Evolutionary conservation across 257 asterid genomes (phyloP), one percentile per base, ranked within the genome.

Genomic region (Capsicum rhomboideum): DNA sequence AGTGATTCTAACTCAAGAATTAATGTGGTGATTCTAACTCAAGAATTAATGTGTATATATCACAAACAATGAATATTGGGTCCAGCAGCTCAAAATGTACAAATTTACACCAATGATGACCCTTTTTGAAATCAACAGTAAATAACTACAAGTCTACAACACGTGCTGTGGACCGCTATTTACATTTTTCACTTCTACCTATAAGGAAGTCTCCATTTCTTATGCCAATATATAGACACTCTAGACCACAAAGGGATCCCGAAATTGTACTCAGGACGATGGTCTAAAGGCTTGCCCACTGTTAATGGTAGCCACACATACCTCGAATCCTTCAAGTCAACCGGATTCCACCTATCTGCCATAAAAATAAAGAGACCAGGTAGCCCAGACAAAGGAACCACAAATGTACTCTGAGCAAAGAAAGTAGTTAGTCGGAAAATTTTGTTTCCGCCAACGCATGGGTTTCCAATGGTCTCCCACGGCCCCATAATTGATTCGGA

Each of bases 301-400:
- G 87, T 93, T 83, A 97, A 69, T 2, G 98, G 99, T 87, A 97
- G 56, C 99, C 99, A 97, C 1, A 97, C 91, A 12, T 97, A 97
- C 77, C 99, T 91, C 44, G 99, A 95, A 86, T 97, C 97, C 85
- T 96, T 89, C 88, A 97, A 88, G 87, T 95, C 97, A 4, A 95
- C 95, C 0, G 97, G 98, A 84, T 91, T 94, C 99, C 99, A 97
- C 14, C 99, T 82, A 83, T 97, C 99, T 9, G 99, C 98, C 99
- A 97, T 93, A 89, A 95, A 95, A 54, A 95, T 82, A 55, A 92
- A 97, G 14, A 77, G 84, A 8, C 94, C 98, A 0, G 92, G 90
- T 14, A 92, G 26, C 77, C 95, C 95, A 0, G 90, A 86, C 89
- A 95, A 59, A 6, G 99, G 99, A 85, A 97, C 87, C 85, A 97